Evolutionary conservation across 2,329 filamentous ascomycete genomes (phyloP), one percentile per base, ranked within the genome.

Genomic region (Akanthomyces dipterigenus): DNA sequence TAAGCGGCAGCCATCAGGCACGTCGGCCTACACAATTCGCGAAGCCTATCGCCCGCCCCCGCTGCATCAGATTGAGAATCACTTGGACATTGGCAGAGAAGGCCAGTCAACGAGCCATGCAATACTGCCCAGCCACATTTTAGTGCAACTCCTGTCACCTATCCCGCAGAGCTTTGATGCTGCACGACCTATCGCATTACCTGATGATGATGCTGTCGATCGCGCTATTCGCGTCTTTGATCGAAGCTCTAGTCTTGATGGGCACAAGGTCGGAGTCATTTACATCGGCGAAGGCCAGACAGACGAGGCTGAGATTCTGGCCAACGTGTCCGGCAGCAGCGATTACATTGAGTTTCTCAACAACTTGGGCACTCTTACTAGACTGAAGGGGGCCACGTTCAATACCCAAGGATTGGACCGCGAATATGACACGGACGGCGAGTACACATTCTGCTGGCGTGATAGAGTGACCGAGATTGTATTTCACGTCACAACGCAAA

Each of bases 401-500:
- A 98, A 99, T 69, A 92, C 93, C 0, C 93, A 97, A 69, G 95
- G 95, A 3, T 78, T 99, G 28, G 93, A 98, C 72, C 85, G 87
- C 34, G 81, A 86, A 64, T 83, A 87, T 66, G 88, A 93, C 68
- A 81, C 81, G 1, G 95, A 99, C 72, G 95, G 95, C 36, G 85
- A 93, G 69, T 91, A 89, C 72, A 91, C 93, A 0, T 93, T 93
- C 70, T 93, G 91, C 69, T 99, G 95, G 93, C 89, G 93, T 63
- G 95, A 98, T 72, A 85, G 93, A 48, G 91, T 97, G 62, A 95
- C 93, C 5, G 95, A 98, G 72, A 90, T 99, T 49, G 88, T 98
- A 34, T 99, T 96, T 74, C 95, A 98, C 71, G 88, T 98, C 60
- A 91, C 90, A 5, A 99, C 93, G 4, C 92, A 98, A 81, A 99